A percentile compares a stretch with the other conserved stretches of the same genome.
These are phyloP conservation scores for Vaccinium vitisidaea DNA, from an alignment of 148 eudicot species.

Conservation along the genomic window DNA sequence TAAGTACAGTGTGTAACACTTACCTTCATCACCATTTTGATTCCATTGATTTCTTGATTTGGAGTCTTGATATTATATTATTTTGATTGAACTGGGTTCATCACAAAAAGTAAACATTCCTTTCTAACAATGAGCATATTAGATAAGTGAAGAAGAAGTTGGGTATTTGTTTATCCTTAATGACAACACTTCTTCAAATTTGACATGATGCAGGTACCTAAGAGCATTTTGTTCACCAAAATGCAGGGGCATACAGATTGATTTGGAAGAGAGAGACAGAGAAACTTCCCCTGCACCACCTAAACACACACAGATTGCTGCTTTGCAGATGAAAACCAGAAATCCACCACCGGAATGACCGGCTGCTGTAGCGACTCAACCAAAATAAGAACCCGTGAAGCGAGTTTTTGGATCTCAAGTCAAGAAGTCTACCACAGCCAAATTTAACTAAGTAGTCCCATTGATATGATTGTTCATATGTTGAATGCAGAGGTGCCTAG, in stretches of 20 bases:
- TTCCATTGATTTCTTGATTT: too few species aligned
- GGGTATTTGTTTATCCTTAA: neutral
- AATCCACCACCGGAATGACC: neutral
- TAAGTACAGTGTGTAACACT: too few species aligned
- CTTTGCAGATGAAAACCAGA: neutral
- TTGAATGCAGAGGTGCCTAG: neutral
- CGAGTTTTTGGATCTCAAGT: neutral
- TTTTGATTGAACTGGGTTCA: too few species aligned
- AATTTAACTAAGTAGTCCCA: neutral
- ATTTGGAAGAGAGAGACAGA: neutral
- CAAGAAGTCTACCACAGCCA: neutral
- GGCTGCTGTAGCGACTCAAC: neutral
- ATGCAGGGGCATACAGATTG: conserved; percentile 1
- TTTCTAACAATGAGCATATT: too few species aligned
- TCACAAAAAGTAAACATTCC: too few species aligned
- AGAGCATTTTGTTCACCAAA: conserved; percentile 6
- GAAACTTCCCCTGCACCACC: neutral
- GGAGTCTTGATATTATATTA: too few species aligned
- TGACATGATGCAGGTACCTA: neutral
- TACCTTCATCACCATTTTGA: too few species aligned
- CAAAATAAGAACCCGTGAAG: neutral
- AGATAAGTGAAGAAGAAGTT: neutral
- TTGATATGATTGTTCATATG: neutral
- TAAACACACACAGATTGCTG: neutral
- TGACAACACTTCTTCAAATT: neutral